Base-by-base conservation (phyloP, 2,329 filamentous ascomycete genomes). In the Teratosphaeria nubilosa region DNA sequence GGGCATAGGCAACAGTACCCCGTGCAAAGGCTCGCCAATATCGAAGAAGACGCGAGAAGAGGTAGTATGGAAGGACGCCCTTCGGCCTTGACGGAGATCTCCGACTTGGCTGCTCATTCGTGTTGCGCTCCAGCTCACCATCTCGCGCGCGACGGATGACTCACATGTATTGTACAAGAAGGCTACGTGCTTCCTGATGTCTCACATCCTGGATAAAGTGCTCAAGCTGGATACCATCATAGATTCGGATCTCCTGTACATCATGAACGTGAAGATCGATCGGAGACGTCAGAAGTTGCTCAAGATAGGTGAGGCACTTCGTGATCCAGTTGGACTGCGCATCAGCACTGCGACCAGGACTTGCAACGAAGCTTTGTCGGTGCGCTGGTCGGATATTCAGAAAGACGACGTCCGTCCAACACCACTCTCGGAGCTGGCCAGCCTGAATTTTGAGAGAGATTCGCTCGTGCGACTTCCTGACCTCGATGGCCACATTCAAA, bases 41-140 rank as follows among this genome's bases (percentile, higher is more conserved):
- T 73, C 73, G 0, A 89, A 89, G 65, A 75, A 79, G 1, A 77
- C 87, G 0, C 76, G 82, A 0, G 86, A 88, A 54, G 84, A 86
- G n/a, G 78, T 86, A 0, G 76, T 75, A 13, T 78, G 82, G 67
- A 66, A 71, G 0, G 66, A 61, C 25, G 61, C 76, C 0, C 69
- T 76, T 0, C 66, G 74, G 0, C 85, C 85, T 0, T 89, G 86
- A 85, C 76, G 86, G 20, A 74, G 86, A 45, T 79, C 78, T 1
- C 78, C 86, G 0, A 77, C 80, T 54, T 89, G 84, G 80, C 77
- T 89, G 0, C 72, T 84, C 0, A 68, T 88, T 5, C 80, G 84
- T 0, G 83, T 88, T 1, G 74, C 77, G 0, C 64, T 82, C 1
- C 78, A 84, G 54, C 76, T 84, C 0, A 74, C 79, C 7, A 72